These are phyloP conservation scores for Rosellinia necatrix DNA, from an alignment of 2,329 filamentous ascomycete species.

Conservation along the genomic window DNA sequence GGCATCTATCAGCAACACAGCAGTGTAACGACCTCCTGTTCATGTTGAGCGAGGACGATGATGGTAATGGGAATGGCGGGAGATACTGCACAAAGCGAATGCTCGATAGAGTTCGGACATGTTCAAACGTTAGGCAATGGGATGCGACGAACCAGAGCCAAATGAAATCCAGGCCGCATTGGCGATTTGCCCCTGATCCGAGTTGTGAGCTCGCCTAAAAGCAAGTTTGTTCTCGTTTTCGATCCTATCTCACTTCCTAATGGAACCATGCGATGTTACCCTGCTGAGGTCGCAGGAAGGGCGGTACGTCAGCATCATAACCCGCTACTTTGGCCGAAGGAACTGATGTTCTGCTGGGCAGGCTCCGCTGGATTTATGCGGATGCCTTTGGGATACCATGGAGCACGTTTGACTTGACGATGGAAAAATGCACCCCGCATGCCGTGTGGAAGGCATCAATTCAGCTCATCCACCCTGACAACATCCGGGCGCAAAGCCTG, in stretches of 20 bases:
- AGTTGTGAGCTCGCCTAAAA: slow-evolving; percentile 1
- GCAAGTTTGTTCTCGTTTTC: slow-evolving; percentile 9
- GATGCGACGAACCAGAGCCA: neutral
- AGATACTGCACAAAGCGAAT: no score
- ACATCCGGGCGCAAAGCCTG: neutral
- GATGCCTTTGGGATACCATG: neutral
- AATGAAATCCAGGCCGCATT: neutral
- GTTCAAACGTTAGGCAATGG: no score
- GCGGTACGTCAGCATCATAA: slow-evolving; percentile 6
- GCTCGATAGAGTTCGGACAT: no score
- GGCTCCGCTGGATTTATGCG: no score
- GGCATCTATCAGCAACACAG: no score
- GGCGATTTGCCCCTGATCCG: neutral
- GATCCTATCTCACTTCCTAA: slow-evolving; percentile 4
- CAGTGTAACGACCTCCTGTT: no score
- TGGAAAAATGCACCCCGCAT: neutral
- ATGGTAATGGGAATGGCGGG: no score
- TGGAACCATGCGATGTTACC: slow-evolving; percentile 17
- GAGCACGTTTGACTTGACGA: neutral
- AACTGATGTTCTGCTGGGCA: neutral
- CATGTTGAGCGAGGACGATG: no score
- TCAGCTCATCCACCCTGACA: slow-evolving; percentile 4
- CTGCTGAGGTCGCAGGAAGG: neutral
- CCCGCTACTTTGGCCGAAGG: neutral
- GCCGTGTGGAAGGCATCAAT: neutral